phyloP scores from a whole-genome alignment of 2,329 filamentous ascomycete genomes.

The Sclerotinia sclerotiorum region DNA sequence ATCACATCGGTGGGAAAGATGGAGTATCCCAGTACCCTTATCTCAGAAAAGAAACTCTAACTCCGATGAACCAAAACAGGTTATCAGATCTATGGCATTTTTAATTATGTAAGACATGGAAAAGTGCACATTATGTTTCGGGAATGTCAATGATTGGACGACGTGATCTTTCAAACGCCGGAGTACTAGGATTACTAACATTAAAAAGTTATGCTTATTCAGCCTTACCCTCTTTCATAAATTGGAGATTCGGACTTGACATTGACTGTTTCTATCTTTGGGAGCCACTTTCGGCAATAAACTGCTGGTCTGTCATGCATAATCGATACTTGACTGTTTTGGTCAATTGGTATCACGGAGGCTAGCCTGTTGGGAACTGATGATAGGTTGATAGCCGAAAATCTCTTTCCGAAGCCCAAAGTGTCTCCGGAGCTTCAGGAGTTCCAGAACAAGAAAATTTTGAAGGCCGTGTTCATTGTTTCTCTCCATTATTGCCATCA shows the following conservation, averaged over 20 bases:
- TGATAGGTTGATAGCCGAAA: not conserved
- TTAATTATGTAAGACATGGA: not conserved
- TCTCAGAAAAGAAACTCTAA: not conserved
- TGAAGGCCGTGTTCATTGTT: too few species aligned
- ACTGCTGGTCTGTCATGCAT: not conserved
- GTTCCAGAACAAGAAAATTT: constrained; percentile 6
- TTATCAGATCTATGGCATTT: not conserved
- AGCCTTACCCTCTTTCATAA: not conserved
- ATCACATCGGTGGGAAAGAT: constrained; percentile 1
- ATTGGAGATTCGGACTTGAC: constrained; percentile 9
- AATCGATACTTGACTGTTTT: not conserved
- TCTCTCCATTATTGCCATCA: too few species aligned
- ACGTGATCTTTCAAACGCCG: not conserved
- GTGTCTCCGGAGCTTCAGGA: constrained; percentile 6
- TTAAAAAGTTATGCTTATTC: not conserved
- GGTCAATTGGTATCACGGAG: not conserved
- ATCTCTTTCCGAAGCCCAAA: not conserved
- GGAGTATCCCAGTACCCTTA: not conserved
- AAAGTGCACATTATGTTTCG: not conserved
- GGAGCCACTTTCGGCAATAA: not conserved
- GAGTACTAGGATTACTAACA: not conserved
- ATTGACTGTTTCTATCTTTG: not conserved
- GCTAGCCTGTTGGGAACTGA: not conserved
- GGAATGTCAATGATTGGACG: not conserved
- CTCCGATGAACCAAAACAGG: constrained; percentile 6